These are phyloP conservation scores for Sergeia podlipaevii DNA, from an alignment of 208 protist genomes.

Conservation along the genomic window DNA sequence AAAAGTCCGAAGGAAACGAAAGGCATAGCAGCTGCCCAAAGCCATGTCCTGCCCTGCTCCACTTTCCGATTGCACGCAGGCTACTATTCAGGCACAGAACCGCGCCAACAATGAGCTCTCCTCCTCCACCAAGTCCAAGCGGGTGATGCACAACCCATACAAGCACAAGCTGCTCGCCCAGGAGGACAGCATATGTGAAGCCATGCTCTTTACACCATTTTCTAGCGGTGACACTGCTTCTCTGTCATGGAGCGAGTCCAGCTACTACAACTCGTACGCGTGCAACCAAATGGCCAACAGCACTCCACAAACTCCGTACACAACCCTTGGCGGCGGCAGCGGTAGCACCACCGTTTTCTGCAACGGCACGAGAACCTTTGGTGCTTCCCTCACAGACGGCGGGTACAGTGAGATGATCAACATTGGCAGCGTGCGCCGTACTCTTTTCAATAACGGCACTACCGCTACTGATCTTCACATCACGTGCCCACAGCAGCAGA, in stretches of 20 bases:
- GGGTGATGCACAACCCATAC: conserved; percentile 62
- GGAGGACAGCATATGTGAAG: no score
- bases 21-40: no score
- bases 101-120: conserved; percentile 10
- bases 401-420: conserved; percentile 8
- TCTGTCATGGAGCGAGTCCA: conserved; percentile 4
- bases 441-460: conserved; percentile 11
- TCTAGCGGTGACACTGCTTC: no score
- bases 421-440: conserved; percentile 5
- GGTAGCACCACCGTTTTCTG: conserved; percentile 22
- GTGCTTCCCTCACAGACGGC: conserved; percentile 11
- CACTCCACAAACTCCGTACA: not conserved
- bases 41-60: conserved; percentile 19
- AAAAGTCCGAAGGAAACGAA: no score
- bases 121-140: conserved; percentile 10
- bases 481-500: no score
- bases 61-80: conserved; percentile 62
- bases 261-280: not conserved
- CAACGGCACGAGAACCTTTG: conserved; percentile 18
- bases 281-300: not conserved
- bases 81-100: conserved; percentile 58
- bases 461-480: not conserved
- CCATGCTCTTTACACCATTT: no score
- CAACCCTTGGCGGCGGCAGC: not conserved
- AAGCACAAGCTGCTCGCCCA: conserved; percentile 33